Evolutionary conservation across 2,329 filamentous ascomycete genomes (phyloP).

Genomic region (Knufia petricola): DNA sequence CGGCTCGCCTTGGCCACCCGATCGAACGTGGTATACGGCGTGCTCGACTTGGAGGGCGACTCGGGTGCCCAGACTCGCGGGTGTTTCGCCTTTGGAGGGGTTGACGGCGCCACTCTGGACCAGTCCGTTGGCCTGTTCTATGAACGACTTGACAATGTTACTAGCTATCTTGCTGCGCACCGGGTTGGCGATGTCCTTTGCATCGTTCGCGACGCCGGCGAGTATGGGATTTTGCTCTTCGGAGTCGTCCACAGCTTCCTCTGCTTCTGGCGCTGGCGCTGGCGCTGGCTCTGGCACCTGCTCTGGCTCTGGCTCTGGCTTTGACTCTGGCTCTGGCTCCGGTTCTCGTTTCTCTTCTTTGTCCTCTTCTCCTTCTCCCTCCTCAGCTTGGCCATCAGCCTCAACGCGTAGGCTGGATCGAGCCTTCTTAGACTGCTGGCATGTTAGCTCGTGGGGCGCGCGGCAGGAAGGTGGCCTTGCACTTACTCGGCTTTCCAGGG

Average conservation of each 20-base stretch:
- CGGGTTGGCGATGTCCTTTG: slow-evolving; percentile 49
- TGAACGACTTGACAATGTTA: slow-evolving; percentile 60
- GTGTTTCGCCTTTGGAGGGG: slow-evolving; percentile 53
- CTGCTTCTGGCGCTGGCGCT: no score
- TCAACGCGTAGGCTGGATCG: slow-evolving; percentile 12
- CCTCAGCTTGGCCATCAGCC: slow-evolving; percentile 10
- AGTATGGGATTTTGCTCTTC: slow-evolving; percentile 27
- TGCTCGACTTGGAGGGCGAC: slow-evolving; percentile 75
- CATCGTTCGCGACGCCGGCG: slow-evolving; percentile 27
- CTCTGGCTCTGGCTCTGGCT: no score
- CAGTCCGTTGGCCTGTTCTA: slow-evolving; percentile 54
- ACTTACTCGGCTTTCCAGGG: slow-evolving; percentile 19
- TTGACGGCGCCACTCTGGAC: slow-evolving; percentile 56
- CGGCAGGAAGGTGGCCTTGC: neutral
- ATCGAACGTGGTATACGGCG: slow-evolving; percentile 47
- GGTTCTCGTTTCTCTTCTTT: slow-evolving; percentile 28
- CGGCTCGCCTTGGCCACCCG: slow-evolving; percentile 42
- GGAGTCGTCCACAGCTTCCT: slow-evolving; percentile 25
- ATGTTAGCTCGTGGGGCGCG: slow-evolving; percentile 22
- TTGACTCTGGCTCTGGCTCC: no score
- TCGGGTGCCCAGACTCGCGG: slow-evolving; percentile 56
- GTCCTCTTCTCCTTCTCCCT: slow-evolving; percentile 24
- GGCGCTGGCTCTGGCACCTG: no score
- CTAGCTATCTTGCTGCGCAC: slow-evolving; percentile 60
- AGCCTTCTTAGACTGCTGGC: slow-evolving; percentile 22